A percentile compares a stretch with the other conserved stretches of the same genome.
These are phyloP conservation scores for Stephania japonica DNA, from an alignment of 164 flowering plant species.

Conservation along the genomic window DNA sequence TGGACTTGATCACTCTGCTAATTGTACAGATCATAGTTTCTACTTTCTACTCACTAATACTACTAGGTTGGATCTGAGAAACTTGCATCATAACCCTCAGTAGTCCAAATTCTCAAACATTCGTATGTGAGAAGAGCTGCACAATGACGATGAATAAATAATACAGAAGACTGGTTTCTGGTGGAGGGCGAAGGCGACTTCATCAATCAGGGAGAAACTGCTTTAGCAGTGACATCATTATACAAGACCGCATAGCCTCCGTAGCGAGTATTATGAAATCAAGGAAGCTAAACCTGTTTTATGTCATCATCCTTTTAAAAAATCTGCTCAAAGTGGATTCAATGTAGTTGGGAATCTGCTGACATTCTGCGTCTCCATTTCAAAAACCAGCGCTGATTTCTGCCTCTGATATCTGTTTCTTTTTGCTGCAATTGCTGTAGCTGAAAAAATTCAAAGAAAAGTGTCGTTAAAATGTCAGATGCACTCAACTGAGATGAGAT, in stretches of 20 bases:
- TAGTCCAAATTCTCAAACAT: neutral
- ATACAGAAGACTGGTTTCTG: neutral
- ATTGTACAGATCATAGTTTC: neutral
- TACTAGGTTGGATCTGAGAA: neutral
- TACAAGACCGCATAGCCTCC: neutral
- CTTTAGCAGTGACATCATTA: neutral
- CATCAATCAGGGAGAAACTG: neutral
- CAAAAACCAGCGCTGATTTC: constrained; percentile 86
- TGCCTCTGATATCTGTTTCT: constrained; percentile 90
- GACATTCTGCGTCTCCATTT: constrained; percentile 87
- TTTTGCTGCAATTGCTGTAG: constrained; percentile 85
- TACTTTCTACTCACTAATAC: neutral
- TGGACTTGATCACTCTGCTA: neutral
- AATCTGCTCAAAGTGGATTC: constrained; percentile 26
- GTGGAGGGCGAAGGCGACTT: neutral
- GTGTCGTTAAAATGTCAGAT: neutral
- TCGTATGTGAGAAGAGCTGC: neutral
- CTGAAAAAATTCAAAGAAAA: constrained; percentile 9
- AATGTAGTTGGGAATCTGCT: constrained; percentile 66
- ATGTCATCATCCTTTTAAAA: neutral
- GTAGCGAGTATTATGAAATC: neutral
- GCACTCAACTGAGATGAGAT: neutral
- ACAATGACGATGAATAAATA: neutral
- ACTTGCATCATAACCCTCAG: neutral
- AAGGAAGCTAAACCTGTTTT: neutral